Conservation (phyloP, 257 asterid genomes). For the Euphrasia confusa region DNA sequence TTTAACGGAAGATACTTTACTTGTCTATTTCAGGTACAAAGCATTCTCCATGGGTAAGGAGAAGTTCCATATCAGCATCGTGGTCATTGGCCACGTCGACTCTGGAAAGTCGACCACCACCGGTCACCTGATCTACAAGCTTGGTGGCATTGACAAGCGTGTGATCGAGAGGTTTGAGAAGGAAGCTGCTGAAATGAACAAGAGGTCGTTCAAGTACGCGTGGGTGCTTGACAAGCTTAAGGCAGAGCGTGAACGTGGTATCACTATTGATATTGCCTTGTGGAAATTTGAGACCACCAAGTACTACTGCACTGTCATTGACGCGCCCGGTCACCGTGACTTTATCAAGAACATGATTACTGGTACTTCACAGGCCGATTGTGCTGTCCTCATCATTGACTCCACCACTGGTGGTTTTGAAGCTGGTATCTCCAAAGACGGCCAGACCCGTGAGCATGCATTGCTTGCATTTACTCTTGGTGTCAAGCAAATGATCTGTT, state of each 20-base stretch:
- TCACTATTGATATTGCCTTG: slow-evolving; percentile 78
- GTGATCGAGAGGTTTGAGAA: slow-evolving; percentile 75
- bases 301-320: slow-evolving; percentile 84
- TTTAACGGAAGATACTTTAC: too few species aligned
- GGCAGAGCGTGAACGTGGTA: slow-evolving; percentile 92
- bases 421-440: slow-evolving; percentile 86
- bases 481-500: slow-evolving; percentile 66
- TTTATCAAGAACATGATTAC: slow-evolving; percentile 87
- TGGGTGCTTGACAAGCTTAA: slow-evolving; percentile 91
- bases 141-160: slow-evolving; percentile 68
- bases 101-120: slow-evolving; percentile 65
- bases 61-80: slow-evolving; percentile 50
- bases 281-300: slow-evolving; percentile 91
- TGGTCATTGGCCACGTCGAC: slow-evolving; percentile 65
- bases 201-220: slow-evolving; percentile 83
- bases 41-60: slow-evolving; percentile 45
- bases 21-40: too few species aligned
- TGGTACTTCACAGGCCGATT: slow-evolving; percentile 85
- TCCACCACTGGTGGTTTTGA: slow-evolving; percentile 91
- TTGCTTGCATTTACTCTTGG: slow-evolving; percentile 80
- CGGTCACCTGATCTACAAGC: slow-evolving; percentile 64
- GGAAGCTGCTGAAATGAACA: slow-evolving; percentile 90
- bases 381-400: slow-evolving; percentile 78
- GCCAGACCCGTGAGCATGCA: slow-evolving; percentile 87
- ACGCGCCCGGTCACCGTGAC: slow-evolving; percentile 89